Conservation (phyloP, 805 yeast species). For the Wickerhamia fluorescens region DNA sequence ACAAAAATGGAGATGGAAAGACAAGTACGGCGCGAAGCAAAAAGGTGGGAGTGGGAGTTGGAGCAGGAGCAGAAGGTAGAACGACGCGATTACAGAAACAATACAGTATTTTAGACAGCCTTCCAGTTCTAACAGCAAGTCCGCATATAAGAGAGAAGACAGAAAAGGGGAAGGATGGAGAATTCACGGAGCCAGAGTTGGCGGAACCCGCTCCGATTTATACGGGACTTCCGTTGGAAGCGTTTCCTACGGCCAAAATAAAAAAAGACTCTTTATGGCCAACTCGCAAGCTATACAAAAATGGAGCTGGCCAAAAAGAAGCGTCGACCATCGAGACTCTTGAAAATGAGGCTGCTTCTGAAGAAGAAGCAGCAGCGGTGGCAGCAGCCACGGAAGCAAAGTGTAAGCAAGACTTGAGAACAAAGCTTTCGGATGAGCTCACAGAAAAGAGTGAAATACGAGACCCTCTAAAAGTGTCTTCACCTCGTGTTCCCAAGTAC, state of each 20-base stretch:
- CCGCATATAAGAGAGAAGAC: constrained; percentile 1
- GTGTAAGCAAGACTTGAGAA: constrained; percentile 9
- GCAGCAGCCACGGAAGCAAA: constrained; percentile 8
- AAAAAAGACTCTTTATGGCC: constrained; percentile 54
- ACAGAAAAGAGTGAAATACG: constrained; percentile 14
- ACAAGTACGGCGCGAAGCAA: constrained; percentile 1
- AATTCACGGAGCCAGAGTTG: constrained; percentile 54
- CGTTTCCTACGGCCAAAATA: constrained; percentile 55
- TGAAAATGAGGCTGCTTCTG: too few relatives aligned
- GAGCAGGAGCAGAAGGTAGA: too few relatives aligned
- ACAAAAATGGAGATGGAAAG: too few relatives aligned
- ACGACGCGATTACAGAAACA: too few relatives aligned
- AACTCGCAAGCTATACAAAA: constrained; percentile 16
- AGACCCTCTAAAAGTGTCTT: constrained; percentile 7
- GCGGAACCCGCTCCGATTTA: constrained; percentile 50
- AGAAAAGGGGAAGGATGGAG: too few relatives aligned
- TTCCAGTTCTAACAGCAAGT: neutral
- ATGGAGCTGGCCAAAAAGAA: constrained; percentile 6
- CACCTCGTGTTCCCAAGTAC: too few relatives aligned
- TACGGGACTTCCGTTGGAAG: constrained; percentile 69
- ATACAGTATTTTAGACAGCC: neutral
- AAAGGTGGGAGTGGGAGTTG: too few relatives aligned
- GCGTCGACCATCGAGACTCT: too few relatives aligned
- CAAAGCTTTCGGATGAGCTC: constrained; percentile 8
- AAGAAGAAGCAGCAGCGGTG: constrained; percentile 9